These are phyloP conservation scores for Excoecaria cochinchinensis DNA, from an alignment of 345 rosid genomes.

Conservation along the genomic window DNA sequence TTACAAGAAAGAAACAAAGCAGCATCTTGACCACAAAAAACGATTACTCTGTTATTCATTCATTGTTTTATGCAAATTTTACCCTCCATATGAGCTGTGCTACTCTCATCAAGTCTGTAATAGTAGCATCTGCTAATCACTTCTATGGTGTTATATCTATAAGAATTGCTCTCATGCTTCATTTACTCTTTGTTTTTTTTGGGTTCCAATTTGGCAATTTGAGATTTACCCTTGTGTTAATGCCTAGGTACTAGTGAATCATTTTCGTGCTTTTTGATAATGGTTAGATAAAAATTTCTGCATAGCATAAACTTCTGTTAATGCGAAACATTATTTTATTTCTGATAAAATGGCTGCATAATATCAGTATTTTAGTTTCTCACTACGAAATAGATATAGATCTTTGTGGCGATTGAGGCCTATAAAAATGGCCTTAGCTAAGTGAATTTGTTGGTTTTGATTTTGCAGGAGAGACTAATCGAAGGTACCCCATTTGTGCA, in stretches of 20 bases:
- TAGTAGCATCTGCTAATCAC: not conserved
- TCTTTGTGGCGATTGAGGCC: not conserved
- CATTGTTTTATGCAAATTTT: not conserved
- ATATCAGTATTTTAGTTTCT: not conserved
- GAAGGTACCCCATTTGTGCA: constrained; percentile 36
- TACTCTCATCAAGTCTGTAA: not conserved
- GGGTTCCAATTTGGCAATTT: not conserved
- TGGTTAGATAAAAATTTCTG: not conserved
- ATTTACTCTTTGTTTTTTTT: not conserved
- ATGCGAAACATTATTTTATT: not conserved
- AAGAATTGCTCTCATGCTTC: not conserved
- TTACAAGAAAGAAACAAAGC: too few relatives aligned
- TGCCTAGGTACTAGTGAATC: not conserved
- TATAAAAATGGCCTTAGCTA: not conserved
- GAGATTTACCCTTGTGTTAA: not conserved
- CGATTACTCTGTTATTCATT: not conserved
- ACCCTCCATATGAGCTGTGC: not conserved
- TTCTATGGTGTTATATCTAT: not conserved
- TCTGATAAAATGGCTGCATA: too few relatives aligned
- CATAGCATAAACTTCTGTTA: not conserved
- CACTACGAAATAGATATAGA: not conserved
- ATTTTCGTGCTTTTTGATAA: not conserved
- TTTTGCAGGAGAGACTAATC: constrained; percentile 37
- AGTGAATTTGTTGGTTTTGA: not conserved
- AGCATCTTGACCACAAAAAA: too few relatives aligned